A percentile compares a stretch with the other conserved stretches of the same genome.
These are phyloP conservation scores for Ustilago xerochloae DNA, from an alignment of 1,284 basidiomycete species.

Conservation along the genomic window DNA sequence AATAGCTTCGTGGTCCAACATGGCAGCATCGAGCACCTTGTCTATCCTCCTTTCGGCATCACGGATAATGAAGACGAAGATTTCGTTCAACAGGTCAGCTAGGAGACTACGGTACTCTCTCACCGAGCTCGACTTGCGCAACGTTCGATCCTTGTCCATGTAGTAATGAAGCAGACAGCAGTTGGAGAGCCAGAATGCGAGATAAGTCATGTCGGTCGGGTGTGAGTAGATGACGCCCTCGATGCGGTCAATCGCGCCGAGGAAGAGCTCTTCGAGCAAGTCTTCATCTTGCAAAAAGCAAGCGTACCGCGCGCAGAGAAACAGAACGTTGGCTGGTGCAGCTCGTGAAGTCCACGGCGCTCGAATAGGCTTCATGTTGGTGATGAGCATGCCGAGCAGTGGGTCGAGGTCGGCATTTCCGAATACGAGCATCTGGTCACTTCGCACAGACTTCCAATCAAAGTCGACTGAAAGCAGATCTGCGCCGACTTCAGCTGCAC, in stretches of 20 bases:
- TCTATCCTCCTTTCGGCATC: conserved; percentile 90
- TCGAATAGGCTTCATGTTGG: conserved; percentile 74
- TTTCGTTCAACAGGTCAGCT: conserved; percentile 81
- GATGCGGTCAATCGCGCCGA: conserved; percentile 88
- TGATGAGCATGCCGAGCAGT: conserved; percentile 82
- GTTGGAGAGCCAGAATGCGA: conserved; percentile 96
- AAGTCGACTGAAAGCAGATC: conserved; percentile 57
- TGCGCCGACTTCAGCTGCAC: conserved; percentile 57
- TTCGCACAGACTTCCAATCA: conserved; percentile 50
- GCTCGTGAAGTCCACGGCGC: conserved; percentile 66
- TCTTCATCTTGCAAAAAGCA: conserved; percentile 70
- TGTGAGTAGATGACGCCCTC: conserved; percentile 82
- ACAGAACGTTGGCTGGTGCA: conserved; percentile 69
- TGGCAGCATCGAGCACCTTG: conserved; percentile 80
- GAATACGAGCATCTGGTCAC: conserved; percentile 83
- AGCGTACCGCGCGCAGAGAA: conserved; percentile 78
- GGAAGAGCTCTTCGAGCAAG: conserved; percentile 86
- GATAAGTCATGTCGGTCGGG: conserved; percentile 81
- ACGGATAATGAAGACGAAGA: conserved; percentile 93
- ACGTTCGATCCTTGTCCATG: conserved; percentile 73
- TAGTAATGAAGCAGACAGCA: conserved; percentile 88
- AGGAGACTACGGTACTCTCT: conserved; percentile 50
- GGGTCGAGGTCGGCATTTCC: conserved; percentile 79
- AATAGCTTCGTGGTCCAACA: conserved; percentile 85
- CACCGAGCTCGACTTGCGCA: conserved; percentile 33